A percentile compares a stretch with the other conserved stretches of the same genome.
Conservation (phyloP, 768 basidiomycete species). For the Panellus pusillus region DNA sequence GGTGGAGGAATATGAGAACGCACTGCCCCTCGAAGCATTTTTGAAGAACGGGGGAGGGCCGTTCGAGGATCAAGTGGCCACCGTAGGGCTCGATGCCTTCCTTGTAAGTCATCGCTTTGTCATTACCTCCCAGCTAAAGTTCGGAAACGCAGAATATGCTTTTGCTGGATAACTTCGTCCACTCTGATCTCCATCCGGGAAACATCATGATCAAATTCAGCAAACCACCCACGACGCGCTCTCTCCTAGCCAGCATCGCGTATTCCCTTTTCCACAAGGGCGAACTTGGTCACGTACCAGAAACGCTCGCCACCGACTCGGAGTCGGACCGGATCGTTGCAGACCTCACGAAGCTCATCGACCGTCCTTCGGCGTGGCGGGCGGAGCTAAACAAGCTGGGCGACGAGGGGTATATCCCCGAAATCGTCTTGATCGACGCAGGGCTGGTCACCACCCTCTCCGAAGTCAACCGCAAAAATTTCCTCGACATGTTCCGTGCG, state of each 20-base stretch:
- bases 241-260: slow-evolving; percentile 63
- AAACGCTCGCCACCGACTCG: slow-evolving; percentile 39
- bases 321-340: slow-evolving; percentile 68
- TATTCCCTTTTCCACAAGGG: slow-evolving; percentile 45
- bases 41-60: slow-evolving; percentile 89
- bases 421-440: slow-evolving; percentile 95
- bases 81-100: slow-evolving; percentile 92
- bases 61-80: slow-evolving; percentile 86
- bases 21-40: slow-evolving; percentile 85
- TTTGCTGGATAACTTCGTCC: slow-evolving; percentile 95
- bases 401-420: slow-evolving; percentile 80
- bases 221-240: slow-evolving; percentile 72
- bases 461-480: slow-evolving; percentile 82
- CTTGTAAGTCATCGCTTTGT: slow-evolving; percentile 54
- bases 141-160: slow-evolving; percentile 81
- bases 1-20: slow-evolving; percentile 93
- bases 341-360: slow-evolving; percentile 59
- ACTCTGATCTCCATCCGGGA: slow-evolving; percentile 87
- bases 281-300: slow-evolving; percentile 13
- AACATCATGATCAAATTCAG: slow-evolving; percentile 99
- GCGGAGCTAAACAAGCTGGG: slow-evolving; percentile 62
- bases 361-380: slow-evolving; percentile 68
- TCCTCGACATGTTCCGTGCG: slow-evolving; percentile 94
- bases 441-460: slow-evolving; percentile 91
- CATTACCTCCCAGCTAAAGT: background rate